Conservation (phyloP, 2,329 filamentous ascomycete genomes). For the Stenocarpella maydis region DNA sequence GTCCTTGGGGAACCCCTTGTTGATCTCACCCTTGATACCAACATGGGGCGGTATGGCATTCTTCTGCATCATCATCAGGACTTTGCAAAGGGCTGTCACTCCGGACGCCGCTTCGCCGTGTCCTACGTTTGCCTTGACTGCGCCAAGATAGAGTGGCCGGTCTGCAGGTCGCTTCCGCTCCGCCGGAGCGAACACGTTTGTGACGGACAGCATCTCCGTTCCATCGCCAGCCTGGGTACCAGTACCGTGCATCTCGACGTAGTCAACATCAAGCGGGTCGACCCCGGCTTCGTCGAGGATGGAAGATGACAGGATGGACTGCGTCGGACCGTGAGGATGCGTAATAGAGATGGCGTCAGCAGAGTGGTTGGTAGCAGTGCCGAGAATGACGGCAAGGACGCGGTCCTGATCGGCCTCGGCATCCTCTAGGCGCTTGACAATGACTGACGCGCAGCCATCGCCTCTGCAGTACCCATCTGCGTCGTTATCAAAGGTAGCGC, state of each 20-base stretch:
- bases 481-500: constrained; percentile 81
- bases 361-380: constrained; percentile 81
- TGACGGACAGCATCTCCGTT: constrained; percentile 82
- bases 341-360: constrained; percentile 85
- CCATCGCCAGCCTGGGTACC: constrained; percentile 87
- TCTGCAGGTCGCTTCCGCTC: constrained; percentile 55
- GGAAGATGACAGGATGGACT: constrained; percentile 74
- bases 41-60: constrained; percentile 70
- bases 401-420: constrained; percentile 79
- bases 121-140: constrained; percentile 71
- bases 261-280: constrained; percentile 79
- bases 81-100: constrained; percentile 69
- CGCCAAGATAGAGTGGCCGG: constrained; percentile 67
- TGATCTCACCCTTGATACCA: constrained; percentile 72
- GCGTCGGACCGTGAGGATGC: constrained; percentile 80
- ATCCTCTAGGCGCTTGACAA: constrained; percentile 83
- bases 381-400: constrained; percentile 79
- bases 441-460: constrained; percentile 76
- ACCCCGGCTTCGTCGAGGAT: constrained; percentile 78
- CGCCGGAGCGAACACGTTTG: constrained; percentile 59
- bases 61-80: constrained; percentile 71
- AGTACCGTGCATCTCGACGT: constrained; percentile 90
- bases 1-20: constrained; percentile 66
- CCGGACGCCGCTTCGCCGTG: constrained; percentile 71
- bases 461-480: constrained; percentile 86